These are phyloP conservation scores for Xanthoceras sorbifolium DNA, from an alignment of 345 rosid genomes.

Conservation along the genomic window DNA sequence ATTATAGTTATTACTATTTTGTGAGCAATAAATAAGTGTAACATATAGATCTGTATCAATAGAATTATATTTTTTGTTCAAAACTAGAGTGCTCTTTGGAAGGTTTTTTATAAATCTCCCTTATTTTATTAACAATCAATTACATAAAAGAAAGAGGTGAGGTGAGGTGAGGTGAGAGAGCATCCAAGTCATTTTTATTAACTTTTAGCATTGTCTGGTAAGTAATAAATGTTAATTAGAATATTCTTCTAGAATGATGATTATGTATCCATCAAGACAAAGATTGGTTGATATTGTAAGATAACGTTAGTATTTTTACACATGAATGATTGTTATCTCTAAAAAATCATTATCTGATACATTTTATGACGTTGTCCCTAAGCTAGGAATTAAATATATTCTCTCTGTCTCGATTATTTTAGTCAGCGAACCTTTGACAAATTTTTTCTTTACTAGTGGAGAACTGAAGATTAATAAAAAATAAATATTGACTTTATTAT, in stretches of 20 bases:
- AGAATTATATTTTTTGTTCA: too few relatives aligned
- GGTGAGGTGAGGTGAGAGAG: too few relatives aligned
- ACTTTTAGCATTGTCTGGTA: background rate
- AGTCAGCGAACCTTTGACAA: background rate
- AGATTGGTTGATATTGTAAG: background rate
- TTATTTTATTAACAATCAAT: too few relatives aligned
- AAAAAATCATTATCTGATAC: background rate
- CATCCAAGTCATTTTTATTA: too few relatives aligned
- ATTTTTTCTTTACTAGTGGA: background rate
- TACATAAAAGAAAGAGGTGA: too few relatives aligned
- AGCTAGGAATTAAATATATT: conserved; percentile 10
- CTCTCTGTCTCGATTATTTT: conserved; percentile 6
- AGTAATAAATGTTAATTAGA: background rate
- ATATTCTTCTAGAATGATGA: background rate
- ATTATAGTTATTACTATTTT: too few relatives aligned
- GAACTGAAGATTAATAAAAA: background rate
- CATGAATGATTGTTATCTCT: background rate
- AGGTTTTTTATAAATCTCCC: too few relatives aligned
- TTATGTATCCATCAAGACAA: background rate
- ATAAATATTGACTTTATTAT: background rate
- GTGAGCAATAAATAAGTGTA: background rate
- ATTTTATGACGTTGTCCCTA: background rate
- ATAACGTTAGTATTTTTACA: background rate
- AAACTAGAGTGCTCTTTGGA: too few relatives aligned
- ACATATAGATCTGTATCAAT: background rate